phyloP scores from a whole-genome alignment of 192 early-diverging fungal species.

The Rhizophagus sp. region DNA sequence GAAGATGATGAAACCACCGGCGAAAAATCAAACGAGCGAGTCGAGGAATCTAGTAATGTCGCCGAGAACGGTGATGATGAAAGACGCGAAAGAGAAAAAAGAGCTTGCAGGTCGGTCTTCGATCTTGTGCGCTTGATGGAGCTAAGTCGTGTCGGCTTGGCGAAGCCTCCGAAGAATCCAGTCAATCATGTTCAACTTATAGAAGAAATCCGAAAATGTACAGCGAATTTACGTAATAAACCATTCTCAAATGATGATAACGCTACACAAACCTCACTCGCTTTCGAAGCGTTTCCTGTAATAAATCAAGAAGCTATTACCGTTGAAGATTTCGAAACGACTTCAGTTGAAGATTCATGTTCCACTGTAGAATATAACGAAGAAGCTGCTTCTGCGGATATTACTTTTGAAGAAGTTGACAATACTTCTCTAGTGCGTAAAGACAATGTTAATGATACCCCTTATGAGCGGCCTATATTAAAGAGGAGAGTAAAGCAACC shows the following conservation, averaged over 20 bases:
- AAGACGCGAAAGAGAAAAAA: neutral
- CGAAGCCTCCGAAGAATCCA: neutral
- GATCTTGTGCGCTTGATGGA: neutral
- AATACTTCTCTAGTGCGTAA: neutral
- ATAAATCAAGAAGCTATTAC: neutral
- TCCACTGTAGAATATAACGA: neutral
- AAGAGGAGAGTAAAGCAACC: neutral
- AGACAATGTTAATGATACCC: neutral
- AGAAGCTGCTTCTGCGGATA: neutral
- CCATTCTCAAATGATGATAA: neutral
- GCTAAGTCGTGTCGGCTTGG: neutral
- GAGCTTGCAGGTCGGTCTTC: neutral
- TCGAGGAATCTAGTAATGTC: neutral
- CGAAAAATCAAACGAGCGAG: neutral
- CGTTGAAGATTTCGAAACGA: neutral
- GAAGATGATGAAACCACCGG: too few species aligned
- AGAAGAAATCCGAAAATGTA: neutral
- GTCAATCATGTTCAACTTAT: neutral
- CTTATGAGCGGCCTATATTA: neutral
- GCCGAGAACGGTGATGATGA: neutral
- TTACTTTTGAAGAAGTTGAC: neutral
- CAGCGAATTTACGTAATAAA: neutral
- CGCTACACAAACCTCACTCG: neutral
- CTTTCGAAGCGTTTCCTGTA: neutral
- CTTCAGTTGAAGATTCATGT: neutral